phyloP scores from a whole-genome alignment of 805 yeast species.

The Candida saitoana region DNA sequence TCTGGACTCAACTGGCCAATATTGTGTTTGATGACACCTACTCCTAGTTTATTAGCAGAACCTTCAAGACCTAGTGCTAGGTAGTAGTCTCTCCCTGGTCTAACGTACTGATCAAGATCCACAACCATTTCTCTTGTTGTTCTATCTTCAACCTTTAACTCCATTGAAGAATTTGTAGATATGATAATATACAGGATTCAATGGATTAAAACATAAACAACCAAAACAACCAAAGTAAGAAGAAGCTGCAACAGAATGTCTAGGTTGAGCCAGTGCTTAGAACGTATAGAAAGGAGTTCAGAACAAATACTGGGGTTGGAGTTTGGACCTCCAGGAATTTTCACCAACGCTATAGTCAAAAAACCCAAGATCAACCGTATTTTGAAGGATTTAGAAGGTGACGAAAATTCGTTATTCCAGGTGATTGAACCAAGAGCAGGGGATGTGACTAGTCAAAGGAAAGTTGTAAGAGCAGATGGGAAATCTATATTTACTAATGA shows the following conservation, averaged over 20 bases:
- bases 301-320: constrained; percentile 40
- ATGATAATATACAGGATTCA: constrained; percentile 5
- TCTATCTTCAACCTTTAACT: neutral
- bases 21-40: constrained; percentile 81
- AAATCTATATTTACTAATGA: constrained; percentile 27
- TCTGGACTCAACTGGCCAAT: constrained; percentile 51
- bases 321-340: constrained; percentile 57
- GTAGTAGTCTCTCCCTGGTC: constrained; percentile 46
- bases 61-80: constrained; percentile 93
- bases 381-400: constrained; percentile 55
- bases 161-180: neutral
- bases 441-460: constrained; percentile 15
- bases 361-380: constrained; percentile 51
- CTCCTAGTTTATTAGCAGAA: constrained; percentile 93
- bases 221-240: neutral
- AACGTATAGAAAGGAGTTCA: constrained; percentile 34
- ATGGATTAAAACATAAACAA: too few species aligned
- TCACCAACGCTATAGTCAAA: constrained; percentile 58
- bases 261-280: constrained; percentile 21
- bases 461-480: constrained; percentile 50
- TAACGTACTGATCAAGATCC: constrained; percentile 43
- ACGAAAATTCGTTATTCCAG: constrained; percentile 49
- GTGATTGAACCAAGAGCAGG: constrained; percentile 23
- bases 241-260: constrained; percentile 11
- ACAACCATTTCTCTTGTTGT: constrained; percentile 27